A percentile compares a stretch with the other conserved stretches of the same genome.
Evolutionary conservation across 2,329 filamentous ascomycete species (phyloP).

Genomic region (Exophiala mesophila): DNA sequence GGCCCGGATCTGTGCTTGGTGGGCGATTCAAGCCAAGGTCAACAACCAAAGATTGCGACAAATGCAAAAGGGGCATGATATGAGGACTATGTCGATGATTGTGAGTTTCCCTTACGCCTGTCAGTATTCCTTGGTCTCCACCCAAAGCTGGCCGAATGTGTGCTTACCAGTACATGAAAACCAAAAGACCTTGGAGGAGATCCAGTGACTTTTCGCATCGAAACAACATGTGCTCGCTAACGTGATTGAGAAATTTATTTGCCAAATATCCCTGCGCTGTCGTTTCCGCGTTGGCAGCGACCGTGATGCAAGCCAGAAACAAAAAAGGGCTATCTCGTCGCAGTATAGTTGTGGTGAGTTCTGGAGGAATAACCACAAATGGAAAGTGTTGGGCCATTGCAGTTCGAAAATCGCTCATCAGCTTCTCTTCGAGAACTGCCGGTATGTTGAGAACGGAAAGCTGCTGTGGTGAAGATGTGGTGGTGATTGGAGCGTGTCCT

Average conservation of each 20-base stretch:
- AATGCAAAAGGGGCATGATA: conserved; percentile 32
- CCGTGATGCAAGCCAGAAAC: conserved; percentile 34
- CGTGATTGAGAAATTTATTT: conserved; percentile 28
- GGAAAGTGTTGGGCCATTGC: conserved; percentile 29
- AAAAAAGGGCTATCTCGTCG: conserved; percentile 32
- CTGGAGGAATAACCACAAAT: conserved; percentile 26
- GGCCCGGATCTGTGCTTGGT: conserved; percentile 1
- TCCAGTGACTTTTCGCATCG: conserved; percentile 34
- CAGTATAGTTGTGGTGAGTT: conserved; percentile 20
- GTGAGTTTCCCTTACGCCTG: neutral
- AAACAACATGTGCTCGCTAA: conserved; percentile 32
- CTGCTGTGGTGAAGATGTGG: neutral
- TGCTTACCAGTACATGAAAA: conserved; percentile 34
- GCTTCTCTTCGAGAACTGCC: conserved; percentile 13
- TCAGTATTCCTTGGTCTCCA: neutral
- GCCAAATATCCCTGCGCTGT: conserved; percentile 27
- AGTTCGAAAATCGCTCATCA: conserved; percentile 18
- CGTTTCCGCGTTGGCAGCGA: conserved; percentile 26
- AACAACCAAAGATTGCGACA: conserved; percentile 34
- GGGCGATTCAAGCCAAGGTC: conserved; percentile 31
- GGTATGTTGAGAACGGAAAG: conserved; percentile 6
- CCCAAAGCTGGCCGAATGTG: neutral
- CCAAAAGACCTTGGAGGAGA: conserved; percentile 36
- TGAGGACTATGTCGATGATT: conserved; percentile 27
- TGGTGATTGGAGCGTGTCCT: neutral